Base-by-base conservation (phyloP, 345 rosid species). In the Barbarea vulgaris region DNA sequence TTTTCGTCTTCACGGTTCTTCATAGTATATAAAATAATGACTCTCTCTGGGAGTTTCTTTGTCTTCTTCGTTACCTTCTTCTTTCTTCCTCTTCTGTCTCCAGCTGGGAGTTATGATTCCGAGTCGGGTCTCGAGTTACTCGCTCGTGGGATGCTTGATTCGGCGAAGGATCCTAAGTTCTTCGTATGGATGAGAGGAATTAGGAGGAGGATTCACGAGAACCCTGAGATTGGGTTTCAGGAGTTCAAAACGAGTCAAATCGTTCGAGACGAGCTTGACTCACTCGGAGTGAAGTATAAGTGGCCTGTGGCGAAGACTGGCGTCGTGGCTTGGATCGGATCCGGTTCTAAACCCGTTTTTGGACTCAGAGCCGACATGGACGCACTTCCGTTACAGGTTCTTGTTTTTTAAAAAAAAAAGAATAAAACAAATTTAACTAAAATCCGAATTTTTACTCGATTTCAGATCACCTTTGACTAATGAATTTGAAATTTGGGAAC, bases 341-440 rank as follows among this genome's bases (percentile, higher is more conserved):
- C 87, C 19, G 88, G 85, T 12, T 67, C 70, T 0, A 69, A 81
- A 68, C 92, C 92, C 15, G 86, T 86, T 24, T 87, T 89, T 14
- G 82, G 81, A 64, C 89, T 87, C 56, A 81, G 91, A 70, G 91
- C 91, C 48, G 92, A 87, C 77, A 89, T 87, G 92, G 96, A 89
- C 69, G 91, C 89, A 61, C 91, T 90, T 61, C 93, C 91, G 1
- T 46, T 87, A 36, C 90, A 89, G 89, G 96, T 89, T 28, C 9
- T 53, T 41, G 6, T 7, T 14, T 54, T 15, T 14, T 30, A 0
- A 3, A n/a, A n/a, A n/a, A n/a, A n/a, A n/a, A n/a, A n/a, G n/a
- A n/a, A n/a, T n/a, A n/a, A n/a, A n/a, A n/a, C n/a, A n/a, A 55
- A 15, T 60, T n/a, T 28, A 17, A 24, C 8, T 33, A 3, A 30